phyloP scores from a whole-genome alignment of 2,329 filamentous ascomycete genomes.

The Cercospora sp. region DNA sequence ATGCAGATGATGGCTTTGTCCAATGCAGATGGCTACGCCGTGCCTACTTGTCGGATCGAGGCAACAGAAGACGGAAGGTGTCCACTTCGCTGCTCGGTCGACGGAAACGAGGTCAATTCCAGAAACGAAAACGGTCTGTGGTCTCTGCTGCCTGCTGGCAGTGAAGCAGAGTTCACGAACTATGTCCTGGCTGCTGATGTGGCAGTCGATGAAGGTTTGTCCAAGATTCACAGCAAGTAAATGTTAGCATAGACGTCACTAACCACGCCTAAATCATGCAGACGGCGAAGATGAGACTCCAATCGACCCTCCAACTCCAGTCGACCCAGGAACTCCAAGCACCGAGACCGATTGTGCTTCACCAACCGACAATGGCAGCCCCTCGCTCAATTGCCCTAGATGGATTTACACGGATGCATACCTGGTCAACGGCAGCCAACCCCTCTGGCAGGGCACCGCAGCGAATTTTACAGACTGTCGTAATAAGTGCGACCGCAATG shows the following conservation, averaged over 20 bases:
- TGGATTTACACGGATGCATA: background rate
- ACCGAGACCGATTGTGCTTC: background rate
- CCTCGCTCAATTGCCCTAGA: background rate
- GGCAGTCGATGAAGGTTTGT: background rate
- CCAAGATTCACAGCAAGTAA: background rate
- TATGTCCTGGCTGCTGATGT: background rate
- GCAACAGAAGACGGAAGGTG: background rate
- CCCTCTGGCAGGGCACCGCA: background rate
- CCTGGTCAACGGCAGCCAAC: background rate
- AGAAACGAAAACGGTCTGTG: background rate
- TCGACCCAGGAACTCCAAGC: background rate
- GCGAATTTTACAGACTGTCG: background rate
- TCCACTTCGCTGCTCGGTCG: background rate
- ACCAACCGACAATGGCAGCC: background rate
- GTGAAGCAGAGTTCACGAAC: background rate
- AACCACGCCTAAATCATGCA: background rate
- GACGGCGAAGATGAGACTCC: background rate
- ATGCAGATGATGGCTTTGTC: background rate
- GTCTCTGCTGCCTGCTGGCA: background rate
- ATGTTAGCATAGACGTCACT: background rate
- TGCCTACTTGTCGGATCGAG: background rate
- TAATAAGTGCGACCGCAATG: background rate
- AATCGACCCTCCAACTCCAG: background rate
- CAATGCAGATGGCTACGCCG: background rate
- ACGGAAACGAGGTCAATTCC: background rate